Evolutionary conservation across 163 green algal species (phyloP), one percentile per base, ranked within the genome.

Genomic region (Trebouxiophyceae sp.): DNA sequence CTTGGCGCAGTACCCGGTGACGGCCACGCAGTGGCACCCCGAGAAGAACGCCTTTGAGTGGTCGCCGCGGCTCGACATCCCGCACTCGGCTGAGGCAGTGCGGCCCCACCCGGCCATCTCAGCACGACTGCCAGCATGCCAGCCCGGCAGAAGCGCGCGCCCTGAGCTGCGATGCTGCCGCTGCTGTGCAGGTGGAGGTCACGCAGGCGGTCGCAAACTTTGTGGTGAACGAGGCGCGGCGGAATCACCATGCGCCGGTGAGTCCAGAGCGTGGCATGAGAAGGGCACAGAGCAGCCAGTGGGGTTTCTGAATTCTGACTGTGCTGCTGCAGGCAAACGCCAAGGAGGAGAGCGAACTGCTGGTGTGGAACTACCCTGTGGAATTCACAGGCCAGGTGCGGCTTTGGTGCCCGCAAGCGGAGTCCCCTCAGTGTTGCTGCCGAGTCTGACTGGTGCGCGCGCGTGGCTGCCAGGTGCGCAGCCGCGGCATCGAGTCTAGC

Each of bases 31-130:
- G 65, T 91, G 81, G 81, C 88, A 95, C 71, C 88, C 88, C 6
- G 88, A 95, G 79, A 95, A 95, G 76, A 95, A 95, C 63, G 68
- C 84, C 0, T 95, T 86, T 69, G 88, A 95, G 72, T 95, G 88
- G 88, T 80, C 74, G 4, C 69, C 63, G 2, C 66, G 71, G 57
- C 74, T 91, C 63, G 71, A 89, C 71, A 94, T 95, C 62, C 88
- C 88, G 0, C 88, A 95, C 69, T 71, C 77, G 39, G 74, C 79
- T 4, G 79, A 85, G 12, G 88, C 87, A 32, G 85, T 95, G 46
- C 66, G 70, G 29, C 33, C 73, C 16, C n/a, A 81, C 65, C 0
- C 75, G 77, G 72, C 54, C 62, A 16, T 26, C 54, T n/a, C n/a
- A n/a, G n/a, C n/a, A n/a, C n/a, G n/a, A n/a, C n/a, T n/a, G n/a